A percentile compares a stretch with the other conserved stretches of the same genome.
phyloP scores from a whole-genome alignment of 2,329 filamentous ascomycete species.

The Diaporthe longicolla region DNA sequence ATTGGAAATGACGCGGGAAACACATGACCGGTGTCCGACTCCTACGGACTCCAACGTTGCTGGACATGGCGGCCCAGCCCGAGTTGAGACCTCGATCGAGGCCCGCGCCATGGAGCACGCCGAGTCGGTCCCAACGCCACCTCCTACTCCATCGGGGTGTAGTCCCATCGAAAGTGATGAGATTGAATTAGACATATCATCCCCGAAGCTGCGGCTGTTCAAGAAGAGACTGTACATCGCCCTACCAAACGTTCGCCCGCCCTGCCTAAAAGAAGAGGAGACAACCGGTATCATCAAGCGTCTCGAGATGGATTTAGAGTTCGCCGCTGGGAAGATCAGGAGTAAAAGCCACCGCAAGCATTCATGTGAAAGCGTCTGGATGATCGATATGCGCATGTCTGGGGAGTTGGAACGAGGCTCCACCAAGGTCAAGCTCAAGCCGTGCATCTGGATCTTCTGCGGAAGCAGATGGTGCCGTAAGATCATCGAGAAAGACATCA shows the following conservation, averaged over 20 bases:
- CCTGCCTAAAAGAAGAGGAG: background rate
- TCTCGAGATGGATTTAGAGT: background rate
- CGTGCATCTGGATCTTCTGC: constrained; percentile 25
- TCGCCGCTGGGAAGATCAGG: background rate
- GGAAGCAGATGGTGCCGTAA: constrained; percentile 17
- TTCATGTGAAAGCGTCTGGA: background rate
- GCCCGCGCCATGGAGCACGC: background rate
- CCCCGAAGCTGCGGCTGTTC: background rate
- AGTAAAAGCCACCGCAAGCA: background rate
- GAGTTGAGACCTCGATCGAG: background rate
- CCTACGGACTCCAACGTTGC: background rate
- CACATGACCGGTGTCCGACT: background rate
- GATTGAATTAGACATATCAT: background rate
- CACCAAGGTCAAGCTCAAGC: background rate
- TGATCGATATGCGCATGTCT: constrained; percentile 1
- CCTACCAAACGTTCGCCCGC: background rate
- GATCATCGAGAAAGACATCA: constrained; percentile 10
- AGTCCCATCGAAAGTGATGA: background rate
- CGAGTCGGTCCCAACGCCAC: background rate
- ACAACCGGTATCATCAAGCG: background rate
- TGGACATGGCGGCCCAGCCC: background rate
- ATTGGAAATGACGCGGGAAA: background rate
- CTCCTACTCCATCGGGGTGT: background rate
- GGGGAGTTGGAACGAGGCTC: background rate
- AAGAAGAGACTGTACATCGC: background rate